Conservation (phyloP, 495 filamentous ascomycete species). For the Paragyromitra xinjiangensis region DNA sequence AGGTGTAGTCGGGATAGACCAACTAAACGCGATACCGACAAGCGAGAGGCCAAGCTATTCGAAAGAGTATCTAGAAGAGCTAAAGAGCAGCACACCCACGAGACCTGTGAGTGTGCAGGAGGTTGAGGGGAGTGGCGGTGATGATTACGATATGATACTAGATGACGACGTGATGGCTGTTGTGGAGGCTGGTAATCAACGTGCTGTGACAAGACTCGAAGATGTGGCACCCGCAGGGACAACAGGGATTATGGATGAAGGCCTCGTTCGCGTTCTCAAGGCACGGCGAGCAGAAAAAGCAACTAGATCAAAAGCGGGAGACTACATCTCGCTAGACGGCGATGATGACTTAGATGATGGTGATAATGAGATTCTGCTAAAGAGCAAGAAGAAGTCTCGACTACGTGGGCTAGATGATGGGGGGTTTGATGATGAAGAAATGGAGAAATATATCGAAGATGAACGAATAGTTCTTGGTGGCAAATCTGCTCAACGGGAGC, state of each 20-base stretch:
- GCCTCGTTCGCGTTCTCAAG: slow-evolving; percentile 94
- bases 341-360: slow-evolving; percentile 64
- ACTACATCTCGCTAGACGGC: slow-evolving; percentile 81
- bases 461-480: slow-evolving; percentile 77
- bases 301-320: slow-evolving; percentile 60
- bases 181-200: slow-evolving; percentile 21
- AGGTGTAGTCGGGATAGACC: slow-evolving; percentile 46
- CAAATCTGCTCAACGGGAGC: slow-evolving; percentile 79
- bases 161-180: slow-evolving; percentile 51
- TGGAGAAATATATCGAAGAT: slow-evolving; percentile 90
- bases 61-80: slow-evolving; percentile 83
- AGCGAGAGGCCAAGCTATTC: slow-evolving; percentile 85
- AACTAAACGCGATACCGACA: slow-evolving; percentile 56
- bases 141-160: slow-evolving; percentile 51
- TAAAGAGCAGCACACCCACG: slow-evolving; percentile 81
- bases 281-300: slow-evolving; percentile 79
- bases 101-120: slow-evolving; percentile 60
- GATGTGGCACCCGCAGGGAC: slow-evolving; percentile 44
- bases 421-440: slow-evolving; percentile 93
- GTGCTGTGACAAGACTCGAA: slow-evolving; percentile 38
- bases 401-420: slow-evolving; percentile 88
- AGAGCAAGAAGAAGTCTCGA: slow-evolving; percentile 71
- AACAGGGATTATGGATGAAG: slow-evolving; percentile 75
- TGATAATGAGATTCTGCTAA: slow-evolving; percentile 62
- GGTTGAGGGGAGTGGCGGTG: slow-evolving; percentile 57